Evolutionary conservation across 805 yeast genomes (phyloP).

Genomic region (Candida pini): DNA sequence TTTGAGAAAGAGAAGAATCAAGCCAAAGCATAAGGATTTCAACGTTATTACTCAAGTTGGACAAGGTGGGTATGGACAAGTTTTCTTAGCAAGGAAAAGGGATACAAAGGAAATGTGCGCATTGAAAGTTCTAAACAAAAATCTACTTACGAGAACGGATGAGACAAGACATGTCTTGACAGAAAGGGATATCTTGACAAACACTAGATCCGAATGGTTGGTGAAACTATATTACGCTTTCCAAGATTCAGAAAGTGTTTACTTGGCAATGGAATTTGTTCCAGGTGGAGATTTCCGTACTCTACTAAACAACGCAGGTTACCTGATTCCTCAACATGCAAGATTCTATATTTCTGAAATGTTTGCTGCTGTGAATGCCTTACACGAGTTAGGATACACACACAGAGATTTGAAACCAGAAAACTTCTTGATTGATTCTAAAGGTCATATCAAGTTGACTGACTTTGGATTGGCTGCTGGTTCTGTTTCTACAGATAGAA

Average conservation of each 20-base stretch:
- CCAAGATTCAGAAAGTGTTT: constrained; percentile 86
- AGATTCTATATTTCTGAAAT: constrained; percentile 92
- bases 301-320: constrained; percentile 85
- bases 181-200: constrained; percentile 95
- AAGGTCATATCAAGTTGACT: constrained; percentile 88
- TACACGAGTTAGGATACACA: constrained; percentile 92
- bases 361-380: constrained; percentile 91
- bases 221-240: constrained; percentile 91
- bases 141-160: constrained; percentile 77
- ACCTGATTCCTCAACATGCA: constrained; percentile 89
- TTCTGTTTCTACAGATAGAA: constrained; percentile 84
- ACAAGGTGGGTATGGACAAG: constrained; percentile 99
- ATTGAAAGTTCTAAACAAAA: constrained; percentile 83
- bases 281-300: constrained; percentile 99
- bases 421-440: constrained; percentile 81
- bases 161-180: constrained; percentile 95
- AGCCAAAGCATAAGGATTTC: constrained; percentile 92
- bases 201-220: constrained; percentile 92
- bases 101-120: constrained; percentile 97
- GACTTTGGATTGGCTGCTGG: constrained; percentile 99
- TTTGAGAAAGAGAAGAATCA: constrained; percentile 81
- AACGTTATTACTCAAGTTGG: constrained; percentile 98
- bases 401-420: constrained; percentile 97
- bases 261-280: constrained; percentile 98
- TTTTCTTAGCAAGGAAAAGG: constrained; percentile 87